Percentiles rank a stretch among this genome's conserved stretches.
phyloP scores from a whole-genome alignment of 176 grass and related monocot genomes.

The Oropetium thomaeum region DNA sequence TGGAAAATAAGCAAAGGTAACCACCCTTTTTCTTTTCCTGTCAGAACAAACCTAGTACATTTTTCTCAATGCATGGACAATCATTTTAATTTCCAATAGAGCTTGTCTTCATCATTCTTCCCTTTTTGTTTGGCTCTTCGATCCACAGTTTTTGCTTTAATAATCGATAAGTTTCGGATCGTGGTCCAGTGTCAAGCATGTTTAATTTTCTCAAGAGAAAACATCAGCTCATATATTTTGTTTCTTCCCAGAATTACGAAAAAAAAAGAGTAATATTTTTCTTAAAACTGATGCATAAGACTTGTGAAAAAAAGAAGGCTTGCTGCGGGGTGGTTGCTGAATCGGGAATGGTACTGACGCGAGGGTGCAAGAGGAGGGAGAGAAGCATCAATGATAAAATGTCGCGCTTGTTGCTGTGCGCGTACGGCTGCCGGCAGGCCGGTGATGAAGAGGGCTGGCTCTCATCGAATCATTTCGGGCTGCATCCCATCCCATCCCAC shows the following conservation, averaged over 20 bases:
- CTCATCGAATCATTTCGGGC: slow-evolving; percentile 30
- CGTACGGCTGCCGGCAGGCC: too few species aligned
- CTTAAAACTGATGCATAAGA: background rate
- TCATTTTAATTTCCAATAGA: background rate
- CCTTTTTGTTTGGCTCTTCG: background rate
- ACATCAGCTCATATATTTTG: too few species aligned
- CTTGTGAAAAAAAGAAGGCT: background rate
- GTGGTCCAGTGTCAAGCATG: too few species aligned
- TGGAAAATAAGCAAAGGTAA: slow-evolving; percentile 28
- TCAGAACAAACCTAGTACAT: background rate
- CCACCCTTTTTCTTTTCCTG: background rate
- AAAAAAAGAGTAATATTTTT: background rate
- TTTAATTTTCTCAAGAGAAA: too few species aligned
- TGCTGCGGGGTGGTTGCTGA: background rate
- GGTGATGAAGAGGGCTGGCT: background rate
- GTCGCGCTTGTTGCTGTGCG: background rate
- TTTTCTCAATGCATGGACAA: background rate
- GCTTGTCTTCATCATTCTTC: background rate
- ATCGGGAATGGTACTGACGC: slow-evolving; percentile 19
- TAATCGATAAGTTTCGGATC: too few species aligned
- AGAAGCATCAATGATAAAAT: slow-evolving; percentile 22
- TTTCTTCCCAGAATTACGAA: background rate
- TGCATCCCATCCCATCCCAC: too few species aligned
- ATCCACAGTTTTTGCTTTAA: too few species aligned
- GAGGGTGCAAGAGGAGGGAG: background rate